phyloP scores from a whole-genome alignment of 2,329 filamentous ascomycete species.

The Pezicula radicicola region DNA sequence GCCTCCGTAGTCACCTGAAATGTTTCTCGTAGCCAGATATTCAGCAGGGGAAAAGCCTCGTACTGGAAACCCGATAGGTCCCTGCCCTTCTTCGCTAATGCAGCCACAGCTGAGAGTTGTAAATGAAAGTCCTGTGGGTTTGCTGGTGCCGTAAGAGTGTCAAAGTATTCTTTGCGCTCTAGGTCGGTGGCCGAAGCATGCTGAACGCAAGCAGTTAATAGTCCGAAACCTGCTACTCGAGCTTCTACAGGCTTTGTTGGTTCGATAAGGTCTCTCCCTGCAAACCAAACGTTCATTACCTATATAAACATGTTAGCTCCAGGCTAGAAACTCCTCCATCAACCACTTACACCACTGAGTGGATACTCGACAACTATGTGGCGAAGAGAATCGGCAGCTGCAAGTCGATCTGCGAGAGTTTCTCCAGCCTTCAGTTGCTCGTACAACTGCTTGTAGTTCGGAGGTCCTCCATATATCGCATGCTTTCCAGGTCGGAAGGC shows the following conservation, averaged over 20 bases:
- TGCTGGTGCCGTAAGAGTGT: constrained; percentile 53
- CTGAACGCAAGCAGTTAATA: constrained; percentile 63
- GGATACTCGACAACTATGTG: constrained; percentile 56
- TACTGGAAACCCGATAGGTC: constrained; percentile 66
- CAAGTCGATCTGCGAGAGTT: constrained; percentile 48
- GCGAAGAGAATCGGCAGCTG: constrained; percentile 55
- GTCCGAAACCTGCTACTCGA: constrained; percentile 60
- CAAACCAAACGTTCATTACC: constrained; percentile 54
- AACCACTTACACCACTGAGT: constrained; percentile 32
- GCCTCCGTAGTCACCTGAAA: constrained; percentile 52
- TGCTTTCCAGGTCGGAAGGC: constrained; percentile 25
- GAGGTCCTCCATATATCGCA: constrained; percentile 40
- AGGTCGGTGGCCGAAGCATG: constrained; percentile 61
- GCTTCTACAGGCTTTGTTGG: constrained; percentile 48
- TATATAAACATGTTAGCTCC: constrained; percentile 2
- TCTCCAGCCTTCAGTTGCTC: constrained; percentile 51
- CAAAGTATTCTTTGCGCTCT: constrained; percentile 64
- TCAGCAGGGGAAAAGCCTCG: constrained; percentile 60
- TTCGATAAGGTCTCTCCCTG: constrained; percentile 63
- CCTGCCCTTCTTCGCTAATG: constrained; percentile 59
- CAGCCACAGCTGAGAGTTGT: constrained; percentile 60
- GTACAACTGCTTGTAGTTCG: constrained; percentile 51
- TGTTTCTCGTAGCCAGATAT: constrained; percentile 53
- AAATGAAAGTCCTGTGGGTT: constrained; percentile 62
- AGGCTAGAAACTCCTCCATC: constrained; percentile 4